Base-by-base conservation (phyloP, 495 filamentous ascomycete species). In the Saxophila tyrrhenica region DNA sequence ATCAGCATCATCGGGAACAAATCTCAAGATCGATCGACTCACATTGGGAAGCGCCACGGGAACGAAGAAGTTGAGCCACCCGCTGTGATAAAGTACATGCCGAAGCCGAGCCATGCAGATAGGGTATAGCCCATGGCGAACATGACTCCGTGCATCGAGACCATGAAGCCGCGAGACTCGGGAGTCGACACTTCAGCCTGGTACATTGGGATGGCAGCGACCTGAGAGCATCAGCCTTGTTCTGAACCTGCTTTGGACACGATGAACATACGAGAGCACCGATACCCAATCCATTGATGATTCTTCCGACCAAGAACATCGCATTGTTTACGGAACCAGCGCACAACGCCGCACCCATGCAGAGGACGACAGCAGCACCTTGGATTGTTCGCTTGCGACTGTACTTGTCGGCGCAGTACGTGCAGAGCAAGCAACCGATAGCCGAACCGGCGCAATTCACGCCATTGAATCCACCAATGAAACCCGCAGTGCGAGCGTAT, bases 391-490 rank as follows among this genome's bases (percentile, higher is more conserved):
- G 50, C 46, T 58, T 55, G 17, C 62, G 51, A 44, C 48, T 17
- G 13, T 47, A 50, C 10, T 49, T 50, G 32, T 62, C 57, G 29
- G 57, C 57, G 23, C 17, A 24, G 44, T 48, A 62, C 13, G 41
- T 43, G 23, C 17, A 44, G 52, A 55, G 45, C 10, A 52, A 45
- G 25, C 50, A 50, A 9, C 59, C 61, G 13, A 64, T 25, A 21
- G 38, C 46, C 19, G 54, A 39, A 16, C 61, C 61, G 9, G 70
- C 75, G 48, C 69, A 71, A 55, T 70, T 72, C 1, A 77, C 65
- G 25, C 74, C 75, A 54, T 76, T 78, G 43, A 72, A 67, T 0
- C 73, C 74, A 16, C 72, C 72, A 39, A 77, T 72, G 23, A 65
- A 61, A 2, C 70, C 68, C 2, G 74, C 71, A 1, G 75, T 78